phyloP scores from a whole-genome alignment of 768 basidiomycete genomes.

The Fistulinella prunicolor region DNA sequence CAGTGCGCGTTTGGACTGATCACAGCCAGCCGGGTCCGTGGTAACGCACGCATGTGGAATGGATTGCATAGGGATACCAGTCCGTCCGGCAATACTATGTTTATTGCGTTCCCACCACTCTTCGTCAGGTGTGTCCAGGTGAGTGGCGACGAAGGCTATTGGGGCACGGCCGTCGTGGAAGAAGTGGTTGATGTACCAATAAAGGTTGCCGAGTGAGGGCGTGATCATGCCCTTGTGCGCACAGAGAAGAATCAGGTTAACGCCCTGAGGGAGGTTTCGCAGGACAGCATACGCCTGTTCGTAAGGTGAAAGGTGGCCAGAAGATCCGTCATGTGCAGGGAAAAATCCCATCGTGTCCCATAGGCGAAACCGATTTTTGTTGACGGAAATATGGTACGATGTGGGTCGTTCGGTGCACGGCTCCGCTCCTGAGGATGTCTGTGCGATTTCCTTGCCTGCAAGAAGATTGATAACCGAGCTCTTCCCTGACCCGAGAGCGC shows the following conservation, averaged over 20 bases:
- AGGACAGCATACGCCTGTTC: too few relatives aligned
- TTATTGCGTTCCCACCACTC: too few relatives aligned
- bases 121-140: too few relatives aligned
- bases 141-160: conserved; percentile 33
- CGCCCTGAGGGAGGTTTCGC: too few relatives aligned
- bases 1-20: too few relatives aligned
- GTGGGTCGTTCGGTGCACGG: too few relatives aligned
- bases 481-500: conserved; percentile 12
- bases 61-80: not conserved
- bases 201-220: conserved; percentile 23
- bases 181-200: conserved; percentile 29
- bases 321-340: not conserved
- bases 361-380: conserved; percentile 11
- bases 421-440: conserved; percentile 11
- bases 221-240: too few relatives aligned
- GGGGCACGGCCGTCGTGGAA: conserved; percentile 35
- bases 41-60: too few relatives aligned
- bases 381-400: not conserved
- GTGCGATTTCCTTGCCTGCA: conserved; percentile 26
- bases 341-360: conserved; percentile 28
- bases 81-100: conserved; percentile 3
- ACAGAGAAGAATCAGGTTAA: too few relatives aligned
- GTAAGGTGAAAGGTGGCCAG: too few relatives aligned
- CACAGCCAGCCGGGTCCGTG: too few relatives aligned
- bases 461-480: too few relatives aligned